phyloP scores from a whole-genome alignment of 2,329 filamentous ascomycete species.

The Colletotrichum melonis region DNA sequence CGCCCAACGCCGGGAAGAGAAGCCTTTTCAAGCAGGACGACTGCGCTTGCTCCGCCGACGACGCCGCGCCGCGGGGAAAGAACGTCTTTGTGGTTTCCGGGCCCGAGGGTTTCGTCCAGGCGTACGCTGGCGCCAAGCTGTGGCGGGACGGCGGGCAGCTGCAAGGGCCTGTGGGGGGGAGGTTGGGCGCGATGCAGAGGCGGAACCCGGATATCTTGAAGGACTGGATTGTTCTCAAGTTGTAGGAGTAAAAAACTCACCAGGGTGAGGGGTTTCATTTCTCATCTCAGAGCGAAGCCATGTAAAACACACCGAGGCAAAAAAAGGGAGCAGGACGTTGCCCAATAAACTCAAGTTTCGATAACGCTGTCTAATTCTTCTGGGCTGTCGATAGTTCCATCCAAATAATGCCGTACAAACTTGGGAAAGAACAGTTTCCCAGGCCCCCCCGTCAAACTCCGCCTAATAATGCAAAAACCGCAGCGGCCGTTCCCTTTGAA shows the following conservation, averaged over 20 bases:
- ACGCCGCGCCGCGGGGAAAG: slow-evolving; percentile 53
- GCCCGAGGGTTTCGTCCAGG: slow-evolving; percentile 87
- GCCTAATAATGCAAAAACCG: slow-evolving; percentile 24
- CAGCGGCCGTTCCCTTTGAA: slow-evolving; percentile 10
- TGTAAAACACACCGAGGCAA: not conserved
- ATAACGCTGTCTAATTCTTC: slow-evolving; percentile 37
- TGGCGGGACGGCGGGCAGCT: slow-evolving; percentile 79
- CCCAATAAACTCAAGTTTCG: slow-evolving; percentile 16
- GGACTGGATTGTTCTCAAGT: slow-evolving; percentile 66
- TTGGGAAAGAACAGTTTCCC: not conserved
- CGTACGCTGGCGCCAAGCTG: slow-evolving; percentile 83
- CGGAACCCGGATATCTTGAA: slow-evolving; percentile 48
- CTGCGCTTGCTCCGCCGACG: slow-evolving; percentile 41
- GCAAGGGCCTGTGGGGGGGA: slow-evolving; percentile 79
- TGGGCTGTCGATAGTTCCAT: slow-evolving; percentile 1
- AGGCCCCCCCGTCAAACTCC: slow-evolving; percentile 17
- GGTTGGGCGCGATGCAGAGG: slow-evolving; percentile 70
- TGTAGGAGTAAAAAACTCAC: not conserved
- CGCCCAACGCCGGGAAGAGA: slow-evolving; percentile 27
- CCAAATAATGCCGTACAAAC: slow-evolving; percentile 30
- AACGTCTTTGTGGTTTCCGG: slow-evolving; percentile 88
- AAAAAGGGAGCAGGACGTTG: not conserved
- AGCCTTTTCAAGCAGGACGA: slow-evolving; percentile 8
- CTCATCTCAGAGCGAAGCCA: not conserved
- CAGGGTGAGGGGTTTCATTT: too few relatives aligned